These are phyloP conservation scores for Gnaphalium uliginosum DNA, from an alignment of 129 eudicot genomes.

Conservation along the genomic window DNA sequence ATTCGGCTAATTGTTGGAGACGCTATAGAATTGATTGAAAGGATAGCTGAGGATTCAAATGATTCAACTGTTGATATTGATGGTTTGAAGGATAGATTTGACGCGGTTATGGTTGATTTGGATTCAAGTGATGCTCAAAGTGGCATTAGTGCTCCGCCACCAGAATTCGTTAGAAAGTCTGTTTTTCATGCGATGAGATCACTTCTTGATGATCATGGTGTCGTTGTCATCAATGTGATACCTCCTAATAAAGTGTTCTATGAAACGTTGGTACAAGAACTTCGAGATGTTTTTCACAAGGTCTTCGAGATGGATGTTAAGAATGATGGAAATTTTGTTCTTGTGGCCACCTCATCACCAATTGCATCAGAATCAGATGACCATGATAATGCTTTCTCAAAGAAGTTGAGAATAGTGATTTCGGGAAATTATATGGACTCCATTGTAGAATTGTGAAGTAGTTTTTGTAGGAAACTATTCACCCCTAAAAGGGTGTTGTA, in stretches of 20 bases:
- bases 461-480: not conserved
- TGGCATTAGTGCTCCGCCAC: constrained; percentile 69
- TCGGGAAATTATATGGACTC: constrained; percentile 45
- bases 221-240: constrained; percentile 67
- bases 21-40: constrained; percentile 49
- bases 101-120: constrained; percentile 89
- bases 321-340: constrained; percentile 71
- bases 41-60: not conserved
- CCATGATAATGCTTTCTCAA: constrained; percentile 29
- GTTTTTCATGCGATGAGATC: constrained; percentile 46
- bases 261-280: constrained; percentile 40
- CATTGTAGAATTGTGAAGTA: constrained; percentile 44
- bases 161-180: constrained; percentile 51
- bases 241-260: constrained; percentile 43
- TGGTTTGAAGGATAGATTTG: constrained; percentile 42
- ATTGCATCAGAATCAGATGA: constrained; percentile 18
- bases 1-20: constrained; percentile 53
- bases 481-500: constrained; percentile 9
- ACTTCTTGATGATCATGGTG: constrained; percentile 56
- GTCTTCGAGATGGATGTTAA: constrained; percentile 65
- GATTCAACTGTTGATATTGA: constrained; percentile 8
- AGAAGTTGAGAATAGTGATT: constrained; percentile 50
- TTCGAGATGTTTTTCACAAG: constrained; percentile 55
- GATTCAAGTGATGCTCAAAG: constrained; percentile 73
- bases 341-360: constrained; percentile 57